Evolutionary conservation across 208 protist genomes (phyloP).

Genomic region (Blastocrithidia nonstop): DNA sequence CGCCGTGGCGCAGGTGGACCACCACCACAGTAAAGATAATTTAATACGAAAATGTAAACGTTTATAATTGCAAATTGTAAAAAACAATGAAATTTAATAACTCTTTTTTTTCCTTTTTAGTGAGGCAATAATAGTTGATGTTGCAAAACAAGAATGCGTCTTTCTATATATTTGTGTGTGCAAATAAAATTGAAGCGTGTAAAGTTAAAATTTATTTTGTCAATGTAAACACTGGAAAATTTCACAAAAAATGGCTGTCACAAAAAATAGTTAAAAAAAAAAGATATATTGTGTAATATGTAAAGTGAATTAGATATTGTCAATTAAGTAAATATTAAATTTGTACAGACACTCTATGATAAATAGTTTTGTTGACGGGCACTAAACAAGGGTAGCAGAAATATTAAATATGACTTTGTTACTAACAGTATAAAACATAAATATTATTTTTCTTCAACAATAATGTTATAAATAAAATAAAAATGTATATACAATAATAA

Average conservation of each 20-base stretch:
- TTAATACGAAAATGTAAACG: not conserved
- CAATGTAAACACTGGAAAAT: conserved; percentile 1
- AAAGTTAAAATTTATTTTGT: conserved; percentile 1
- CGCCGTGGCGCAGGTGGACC: conserved; percentile 62
- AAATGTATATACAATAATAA: no score
- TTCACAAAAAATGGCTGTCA: not conserved
- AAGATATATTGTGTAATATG: not conserved
- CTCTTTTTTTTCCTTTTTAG: not conserved
- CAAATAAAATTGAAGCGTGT: not conserved
- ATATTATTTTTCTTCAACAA: no score
- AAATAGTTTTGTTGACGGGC: no score
- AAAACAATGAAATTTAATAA: not conserved
- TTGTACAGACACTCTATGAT: no score
- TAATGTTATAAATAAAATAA: no score
- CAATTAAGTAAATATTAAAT: not conserved
- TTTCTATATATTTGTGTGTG: conserved; percentile 3
- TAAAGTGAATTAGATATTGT: not conserved
- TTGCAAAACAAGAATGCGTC: conserved; percentile 3
- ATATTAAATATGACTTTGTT: no score
- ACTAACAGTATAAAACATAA: no score
- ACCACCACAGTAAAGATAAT: conserved; percentile 1
- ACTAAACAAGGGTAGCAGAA: no score
- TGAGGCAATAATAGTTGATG: not conserved
- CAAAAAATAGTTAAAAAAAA: conserved; percentile 6
- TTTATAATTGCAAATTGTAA: conserved; percentile 1